A percentile compares a stretch with the other conserved stretches of the same genome.
phyloP scores from a whole-genome alignment of 768 basidiomycete species.

The Rhizopogon vinicolor region DNA sequence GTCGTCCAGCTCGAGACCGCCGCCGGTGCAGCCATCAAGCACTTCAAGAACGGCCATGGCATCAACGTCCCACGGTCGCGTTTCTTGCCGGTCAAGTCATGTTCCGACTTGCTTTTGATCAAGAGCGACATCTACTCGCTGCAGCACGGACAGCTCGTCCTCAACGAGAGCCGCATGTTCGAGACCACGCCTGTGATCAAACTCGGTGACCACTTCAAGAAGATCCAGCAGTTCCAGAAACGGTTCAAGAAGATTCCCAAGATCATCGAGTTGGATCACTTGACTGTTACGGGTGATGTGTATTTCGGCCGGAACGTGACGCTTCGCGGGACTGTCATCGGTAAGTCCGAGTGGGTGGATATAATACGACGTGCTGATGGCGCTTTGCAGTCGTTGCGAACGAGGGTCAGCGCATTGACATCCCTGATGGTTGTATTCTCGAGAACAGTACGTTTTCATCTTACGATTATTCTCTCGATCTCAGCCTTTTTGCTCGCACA shows the following conservation, averaged over 20 bases:
- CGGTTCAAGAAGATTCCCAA: slow-evolving; percentile 74
- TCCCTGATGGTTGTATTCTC: slow-evolving; percentile 69
- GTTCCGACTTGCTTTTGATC: slow-evolving; percentile 61
- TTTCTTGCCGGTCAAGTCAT: slow-evolving; percentile 64
- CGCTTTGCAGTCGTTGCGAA: slow-evolving; percentile 54
- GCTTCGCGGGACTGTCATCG: slow-evolving; percentile 63
- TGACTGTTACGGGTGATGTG: slow-evolving; percentile 69
- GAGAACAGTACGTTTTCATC: slow-evolving; percentile 50
- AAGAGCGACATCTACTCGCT: slow-evolving; percentile 69
- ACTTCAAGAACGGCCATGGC: slow-evolving; percentile 61
- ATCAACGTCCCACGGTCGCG: slow-evolving; percentile 71
- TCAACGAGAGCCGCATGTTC: slow-evolving; percentile 57
- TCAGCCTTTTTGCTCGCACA: background rate
- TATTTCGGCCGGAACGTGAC: slow-evolving; percentile 63
- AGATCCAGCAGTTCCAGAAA: slow-evolving; percentile 67
- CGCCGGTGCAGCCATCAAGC: slow-evolving; percentile 72
- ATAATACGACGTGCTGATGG: background rate
- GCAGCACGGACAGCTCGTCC: slow-evolving; percentile 62
- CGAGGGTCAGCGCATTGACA: slow-evolving; percentile 69
- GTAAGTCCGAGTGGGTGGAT: slow-evolving; percentile 14
- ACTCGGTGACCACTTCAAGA: slow-evolving; percentile 76
- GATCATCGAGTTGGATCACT: slow-evolving; percentile 69
- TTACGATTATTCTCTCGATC: slow-evolving; percentile 6
- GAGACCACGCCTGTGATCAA: slow-evolving; percentile 68
- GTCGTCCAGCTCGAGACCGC: slow-evolving; percentile 80